phyloP scores from a whole-genome alignment of 2,329 filamentous ascomycete genomes.

The Alternaria sp. region DNA sequence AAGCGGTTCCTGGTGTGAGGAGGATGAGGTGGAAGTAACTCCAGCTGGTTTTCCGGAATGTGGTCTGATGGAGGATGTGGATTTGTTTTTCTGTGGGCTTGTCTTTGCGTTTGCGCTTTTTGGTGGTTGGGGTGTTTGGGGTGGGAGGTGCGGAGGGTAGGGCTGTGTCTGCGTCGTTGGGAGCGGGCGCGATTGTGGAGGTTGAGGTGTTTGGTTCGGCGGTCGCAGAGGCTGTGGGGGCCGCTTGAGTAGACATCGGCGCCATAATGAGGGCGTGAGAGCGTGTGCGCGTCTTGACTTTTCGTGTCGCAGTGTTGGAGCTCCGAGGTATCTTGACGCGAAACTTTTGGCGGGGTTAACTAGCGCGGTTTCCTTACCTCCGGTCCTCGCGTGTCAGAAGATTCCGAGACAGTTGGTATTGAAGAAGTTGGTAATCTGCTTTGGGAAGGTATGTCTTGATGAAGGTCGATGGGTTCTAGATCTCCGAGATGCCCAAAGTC shows the following conservation, averaged over 20 bases:
- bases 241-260: not conserved
- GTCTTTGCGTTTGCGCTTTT: slow-evolving; percentile 24
- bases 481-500: too few species aligned
- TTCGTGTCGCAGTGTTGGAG: not conserved
- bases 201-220: not conserved
- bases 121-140: not conserved
- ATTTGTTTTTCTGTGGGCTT: not conserved
- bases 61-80: slow-evolving; percentile 43
- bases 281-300: not conserved
- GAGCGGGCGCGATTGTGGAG: not conserved
- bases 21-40: slow-evolving; percentile 53
- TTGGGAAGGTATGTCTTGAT: too few species aligned
- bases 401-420: not conserved
- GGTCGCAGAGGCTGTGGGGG: not conserved
- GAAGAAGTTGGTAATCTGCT: too few species aligned
- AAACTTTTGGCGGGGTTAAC: slow-evolving; percentile 31
- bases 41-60: slow-evolving; percentile 49
- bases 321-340: slow-evolving; percentile 10
- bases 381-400: not conserved
- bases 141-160: not conserved
- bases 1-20: slow-evolving; percentile 18
- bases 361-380: slow-evolving; percentile 26
- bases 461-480: too few species aligned
- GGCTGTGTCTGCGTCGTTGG: not conserved
- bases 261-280: not conserved